Evolutionary conservation across 805 yeast genomes (phyloP).

Genomic region (Grigorovia jiainica): DNA sequence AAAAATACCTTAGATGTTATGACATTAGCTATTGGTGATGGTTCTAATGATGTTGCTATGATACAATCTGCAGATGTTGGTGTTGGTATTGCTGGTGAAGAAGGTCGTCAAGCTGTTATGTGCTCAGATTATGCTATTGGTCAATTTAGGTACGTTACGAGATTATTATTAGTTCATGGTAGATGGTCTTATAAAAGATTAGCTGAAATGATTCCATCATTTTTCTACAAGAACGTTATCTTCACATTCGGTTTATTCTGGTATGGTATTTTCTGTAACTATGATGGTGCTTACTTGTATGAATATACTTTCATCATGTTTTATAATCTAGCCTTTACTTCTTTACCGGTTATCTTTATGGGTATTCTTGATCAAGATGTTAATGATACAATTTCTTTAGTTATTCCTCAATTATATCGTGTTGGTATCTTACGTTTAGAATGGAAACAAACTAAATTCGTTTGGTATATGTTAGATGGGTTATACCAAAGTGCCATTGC

Average conservation of each 20-base stretch:
- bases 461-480: slow-evolving; percentile 70
- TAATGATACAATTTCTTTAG: slow-evolving; percentile 52
- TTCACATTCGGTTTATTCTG: slow-evolving; percentile 69
- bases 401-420: slow-evolving; percentile 67
- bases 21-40: slow-evolving; percentile 85
- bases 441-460: slow-evolving; percentile 60
- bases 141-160: slow-evolving; percentile 63
- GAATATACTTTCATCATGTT: slow-evolving; percentile 76
- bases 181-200: slow-evolving; percentile 80
- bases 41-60: slow-evolving; percentile 87
- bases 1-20: slow-evolving; percentile 65
- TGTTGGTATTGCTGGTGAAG: slow-evolving; percentile 87
- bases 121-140: slow-evolving; percentile 81
- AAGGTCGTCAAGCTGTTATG: slow-evolving; percentile 85
- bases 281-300: slow-evolving; percentile 70
- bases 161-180: slow-evolving; percentile 67
- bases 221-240: slow-evolving; percentile 70
- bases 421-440: slow-evolving; percentile 65
- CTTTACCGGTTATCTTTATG: slow-evolving; percentile 68
- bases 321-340: slow-evolving; percentile 74
- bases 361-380: slow-evolving; percentile 81
- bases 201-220: slow-evolving; percentile 75
- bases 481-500: slow-evolving; percentile 63
- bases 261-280: slow-evolving; percentile 66
- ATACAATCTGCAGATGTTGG: slow-evolving; percentile 84